A percentile compares a stretch with the other conserved stretches of the same genome.
Conservation (phyloP, 495 filamentous ascomycete genomes). For the Talaromyces thailandensis region DNA sequence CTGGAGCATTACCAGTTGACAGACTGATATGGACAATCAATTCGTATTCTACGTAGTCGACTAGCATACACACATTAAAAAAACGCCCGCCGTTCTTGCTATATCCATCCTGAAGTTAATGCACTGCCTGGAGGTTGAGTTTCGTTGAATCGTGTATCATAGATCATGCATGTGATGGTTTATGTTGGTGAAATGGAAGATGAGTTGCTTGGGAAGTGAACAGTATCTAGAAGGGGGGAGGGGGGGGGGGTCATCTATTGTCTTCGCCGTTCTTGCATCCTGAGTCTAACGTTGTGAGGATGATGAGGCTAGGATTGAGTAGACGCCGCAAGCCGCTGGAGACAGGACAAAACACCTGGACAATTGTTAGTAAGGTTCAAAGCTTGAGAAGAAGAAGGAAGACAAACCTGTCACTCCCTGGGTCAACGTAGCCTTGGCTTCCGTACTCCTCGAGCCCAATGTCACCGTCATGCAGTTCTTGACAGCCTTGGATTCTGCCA, state of each 20-base stretch:
- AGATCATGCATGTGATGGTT: not conserved
- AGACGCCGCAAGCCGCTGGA: constrained; percentile 5
- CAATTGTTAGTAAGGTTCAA: not conserved
- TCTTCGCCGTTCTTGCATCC: not conserved
- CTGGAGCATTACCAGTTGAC: not conserved
- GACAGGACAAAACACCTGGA: constrained; percentile 7
- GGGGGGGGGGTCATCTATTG: not conserved
- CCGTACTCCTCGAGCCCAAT: constrained; percentile 75
- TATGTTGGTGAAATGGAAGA: not conserved
- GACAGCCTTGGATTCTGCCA: constrained; percentile 45
- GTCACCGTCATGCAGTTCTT: constrained; percentile 71
- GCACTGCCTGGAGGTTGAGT: not conserved
- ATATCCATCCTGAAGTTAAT: not conserved
- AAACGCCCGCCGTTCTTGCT: not conserved
- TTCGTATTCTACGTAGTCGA: not conserved
- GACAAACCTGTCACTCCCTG: constrained; percentile 73
- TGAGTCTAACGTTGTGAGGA: not conserved
- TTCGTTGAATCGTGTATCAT: constrained; percentile 3
- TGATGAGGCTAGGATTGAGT: not conserved
- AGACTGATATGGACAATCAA: not conserved
- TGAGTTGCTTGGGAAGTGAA: not conserved
- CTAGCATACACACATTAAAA: not conserved
- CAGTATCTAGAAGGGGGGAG: not conserved
- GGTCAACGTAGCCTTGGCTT: constrained; percentile 74
- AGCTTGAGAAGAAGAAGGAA: not conserved